Evolutionary conservation across 1,284 basidiomycete genomes (phyloP), one percentile per base, ranked within the genome.

Genomic region (Ustilago nuda): DNA sequence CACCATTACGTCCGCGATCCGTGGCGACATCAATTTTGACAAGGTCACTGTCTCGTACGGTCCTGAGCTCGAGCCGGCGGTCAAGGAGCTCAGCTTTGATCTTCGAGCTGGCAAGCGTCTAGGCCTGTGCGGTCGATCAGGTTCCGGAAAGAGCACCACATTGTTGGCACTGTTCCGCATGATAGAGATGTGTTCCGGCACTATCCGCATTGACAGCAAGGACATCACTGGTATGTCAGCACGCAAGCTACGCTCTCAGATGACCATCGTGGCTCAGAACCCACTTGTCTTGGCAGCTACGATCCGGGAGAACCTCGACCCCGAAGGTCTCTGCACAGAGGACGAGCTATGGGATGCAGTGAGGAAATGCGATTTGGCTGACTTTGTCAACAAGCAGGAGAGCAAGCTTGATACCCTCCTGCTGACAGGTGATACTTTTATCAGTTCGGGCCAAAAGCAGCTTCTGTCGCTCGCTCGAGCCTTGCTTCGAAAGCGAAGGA

Each of bases 401-500:
- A 59, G 71, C 30, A 62, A 76, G 48, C 64, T 83, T 9, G 82
- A 78, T 43, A 72, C 71, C 30, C 23, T 72, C 50, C 58, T 78
- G 41, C 33, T 75, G 13, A 58, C 54, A 13, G 75, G 56, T 27
- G 53, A 70, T 2, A 33, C 67, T 9, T 64, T 71, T 39, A 74
- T 80, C 62, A 79, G 71, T 33, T 46, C 64, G 1, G 72, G 79
- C 8, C 78, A 87, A 79, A 82, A 84, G 23, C 87, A 87, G 78
- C 79, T 87, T 27, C 76, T 87, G 8, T 82, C 86, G 55, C 60
- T 87, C 30, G 89, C 90, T 0, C 86, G 89, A 46, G 90, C 89
- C 0, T 86, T 90, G 58, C 86, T 89, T 1, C 82, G 89, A 65
- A 78, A 86, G 62, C 87, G 87, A 64, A 89, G 88, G 79, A 87